Conservation (phyloP, 176 grass and related monocot genomes). For the Zea luxurians region DNA sequence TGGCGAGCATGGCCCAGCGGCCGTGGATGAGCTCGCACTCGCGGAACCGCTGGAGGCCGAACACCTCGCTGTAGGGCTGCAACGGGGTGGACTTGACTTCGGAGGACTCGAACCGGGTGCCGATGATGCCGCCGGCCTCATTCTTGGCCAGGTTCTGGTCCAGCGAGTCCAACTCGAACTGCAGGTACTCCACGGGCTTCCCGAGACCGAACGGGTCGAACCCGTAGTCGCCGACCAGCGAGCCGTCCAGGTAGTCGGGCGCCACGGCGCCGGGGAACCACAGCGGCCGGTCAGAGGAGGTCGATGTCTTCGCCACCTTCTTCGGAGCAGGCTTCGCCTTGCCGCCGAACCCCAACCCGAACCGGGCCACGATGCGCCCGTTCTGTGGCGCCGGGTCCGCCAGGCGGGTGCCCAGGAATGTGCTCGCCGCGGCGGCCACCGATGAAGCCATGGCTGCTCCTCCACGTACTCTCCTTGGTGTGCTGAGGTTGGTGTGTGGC, state of each 20-base stretch:
- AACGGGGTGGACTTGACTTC: slow-evolving; percentile 83
- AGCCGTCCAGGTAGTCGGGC: slow-evolving; percentile 84
- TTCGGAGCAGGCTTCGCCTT: background rate
- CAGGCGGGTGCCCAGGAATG: slow-evolving; percentile 82
- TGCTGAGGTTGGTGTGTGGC: slow-evolving; percentile 3
- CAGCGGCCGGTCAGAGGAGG: slow-evolving; percentile 63
- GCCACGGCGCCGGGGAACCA: slow-evolving; percentile 83
- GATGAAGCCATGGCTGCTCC: slow-evolving; percentile 59
- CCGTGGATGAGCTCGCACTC: slow-evolving; percentile 99
- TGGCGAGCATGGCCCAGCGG: slow-evolving; percentile 97
- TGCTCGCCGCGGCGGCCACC: slow-evolving; percentile 71
- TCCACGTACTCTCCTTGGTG: background rate
- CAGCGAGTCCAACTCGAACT: slow-evolving; percentile 86
- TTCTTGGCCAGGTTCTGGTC: slow-evolving; percentile 99
- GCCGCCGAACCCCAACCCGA: slow-evolving; percentile 47
- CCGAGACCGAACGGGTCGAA: slow-evolving; percentile 93
- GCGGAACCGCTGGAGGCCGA: slow-evolving; percentile 93
- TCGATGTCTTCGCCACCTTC: slow-evolving; percentile 41
- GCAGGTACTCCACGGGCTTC: slow-evolving; percentile 97
- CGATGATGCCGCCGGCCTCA: slow-evolving; percentile 60
- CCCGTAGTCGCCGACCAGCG: slow-evolving; percentile 83
- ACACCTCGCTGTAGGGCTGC: slow-evolving; percentile 95
- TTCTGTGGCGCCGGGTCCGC: slow-evolving; percentile 47
- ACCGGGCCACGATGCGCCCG: slow-evolving; percentile 69
- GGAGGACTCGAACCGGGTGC: slow-evolving; percentile 70